phyloP scores from a whole-genome alignment of 2,329 filamentous ascomycete species.

The Rugonectria rugulosa region DNA sequence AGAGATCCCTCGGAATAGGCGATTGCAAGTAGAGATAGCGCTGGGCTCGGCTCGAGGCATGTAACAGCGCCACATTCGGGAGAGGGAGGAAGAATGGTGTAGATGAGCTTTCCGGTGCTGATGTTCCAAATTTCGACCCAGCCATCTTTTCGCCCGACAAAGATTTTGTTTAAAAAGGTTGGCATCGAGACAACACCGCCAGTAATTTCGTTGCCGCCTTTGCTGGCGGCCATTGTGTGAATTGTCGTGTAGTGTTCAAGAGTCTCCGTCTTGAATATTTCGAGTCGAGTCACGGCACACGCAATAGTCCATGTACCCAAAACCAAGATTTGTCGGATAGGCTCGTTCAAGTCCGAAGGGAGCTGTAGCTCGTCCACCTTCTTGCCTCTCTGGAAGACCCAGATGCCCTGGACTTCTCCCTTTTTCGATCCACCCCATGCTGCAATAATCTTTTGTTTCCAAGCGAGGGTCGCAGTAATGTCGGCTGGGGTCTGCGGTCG shows the following conservation, averaged over 20 bases:
- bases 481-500: constrained; percentile 84
- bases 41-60: constrained; percentile 83
- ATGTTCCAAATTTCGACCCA: constrained; percentile 98
- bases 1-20: constrained; percentile 83
- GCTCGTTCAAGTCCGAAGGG: constrained; percentile 70
- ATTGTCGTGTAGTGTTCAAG: constrained; percentile 92
- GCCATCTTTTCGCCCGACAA: constrained; percentile 86
- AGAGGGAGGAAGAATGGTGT: constrained; percentile 82
- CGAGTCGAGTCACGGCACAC: constrained; percentile 76
- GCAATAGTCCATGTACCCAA: constrained; percentile 94
- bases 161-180: constrained; percentile 95
- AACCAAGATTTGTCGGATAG: constrained; percentile 78
- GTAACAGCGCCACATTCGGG: constrained; percentile 82
- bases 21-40: constrained; percentile 84
- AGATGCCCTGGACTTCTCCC: constrained; percentile 72
- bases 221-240: constrained; percentile 62
- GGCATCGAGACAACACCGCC: constrained; percentile 87
- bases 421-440: constrained; percentile 77
- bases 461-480: constrained; percentile 87
- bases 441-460: constrained; percentile 87
- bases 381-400: constrained; percentile 92
- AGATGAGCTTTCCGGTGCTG: constrained; percentile 88
- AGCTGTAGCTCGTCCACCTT: constrained; percentile 78
- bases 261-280: constrained; percentile 87
- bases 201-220: constrained; percentile 73